Evolutionary conservation across 306 rosid genomes (phyloP), one percentile per base, ranked within the genome.

Genomic region (Cucumis sativus): DNA sequence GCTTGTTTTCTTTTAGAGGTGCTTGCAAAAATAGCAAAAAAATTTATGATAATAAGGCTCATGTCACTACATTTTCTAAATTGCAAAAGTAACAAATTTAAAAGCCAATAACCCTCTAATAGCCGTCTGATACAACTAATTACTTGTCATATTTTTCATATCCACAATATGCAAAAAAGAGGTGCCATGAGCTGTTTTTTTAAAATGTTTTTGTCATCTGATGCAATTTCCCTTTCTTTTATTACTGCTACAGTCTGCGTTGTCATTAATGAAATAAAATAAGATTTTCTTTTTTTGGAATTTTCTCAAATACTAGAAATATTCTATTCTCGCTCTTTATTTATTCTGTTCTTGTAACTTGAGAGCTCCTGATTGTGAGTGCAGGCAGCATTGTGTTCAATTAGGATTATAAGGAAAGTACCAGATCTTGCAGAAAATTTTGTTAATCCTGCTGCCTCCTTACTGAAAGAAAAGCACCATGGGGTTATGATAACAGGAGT

Each of bases 361-460:
- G 83, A 85, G 82, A 62, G 57, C 6, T 18, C 70, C 79, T 74
- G 55, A 84, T 80, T 79, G 77, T 79, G 78, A 61, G 81, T 83
- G 80, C 80, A 95, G 99, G 99, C 99, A 83, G 98, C 99, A 77
- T 85, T 95, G 77, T 91, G 98, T 85, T 85, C 98, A 30, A 89
- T 92, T 89, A 90, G 99, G 85, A 95, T 95, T 83, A 86, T 92
- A 84, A 95, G 76, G 96, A 95, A 95, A 84, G 99, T 95, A 78
- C 99, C 99, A 63, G 99, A 95, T 82, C 83, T 95, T 90, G 98
- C 97, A 6, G 99, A 95, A 84, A 95, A 88, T 83, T 92, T 95
- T 84, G 85, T 95, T 79, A 91, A 91, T 78, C 90, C 97, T 78
- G 91, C 99, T 79, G 91, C 91, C 82, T 78, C 93, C 61, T 91